phyloP scores from a whole-genome alignment of 768 basidiomycete genomes.

The Boletus huronensis region DNA sequence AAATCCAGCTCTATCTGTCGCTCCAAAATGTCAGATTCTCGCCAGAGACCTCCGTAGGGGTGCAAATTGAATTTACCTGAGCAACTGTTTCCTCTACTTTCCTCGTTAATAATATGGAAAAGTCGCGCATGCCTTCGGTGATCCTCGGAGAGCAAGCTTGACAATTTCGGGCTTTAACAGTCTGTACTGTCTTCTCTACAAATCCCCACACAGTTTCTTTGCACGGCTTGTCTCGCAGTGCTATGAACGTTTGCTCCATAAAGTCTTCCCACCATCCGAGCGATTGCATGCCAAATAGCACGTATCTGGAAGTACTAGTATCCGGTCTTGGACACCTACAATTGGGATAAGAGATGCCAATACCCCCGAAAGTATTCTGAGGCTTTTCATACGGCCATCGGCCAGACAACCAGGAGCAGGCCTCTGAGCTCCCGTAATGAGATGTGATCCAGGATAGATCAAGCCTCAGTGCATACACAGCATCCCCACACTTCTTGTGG shows the following conservation, averaged over 20 bases:
- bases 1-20: slow-evolving; percentile 6
- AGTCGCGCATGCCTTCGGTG: slow-evolving; percentile 11
- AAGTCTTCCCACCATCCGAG: slow-evolving; percentile 24
- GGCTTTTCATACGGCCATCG: not conserved
- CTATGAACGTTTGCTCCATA: slow-evolving; percentile 11
- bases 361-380: no score
- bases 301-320: not conserved
- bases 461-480: not conserved
- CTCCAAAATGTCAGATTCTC: not conserved
- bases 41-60: no score
- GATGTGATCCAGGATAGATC: slow-evolving; percentile 12
- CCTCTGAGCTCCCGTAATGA: not conserved
- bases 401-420: slow-evolving; percentile 11
- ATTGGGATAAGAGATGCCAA: not conserved
- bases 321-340: not conserved
- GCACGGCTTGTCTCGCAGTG: slow-evolving; percentile 19
- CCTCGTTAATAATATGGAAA: slow-evolving; percentile 5
- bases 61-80: not conserved
- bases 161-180: not conserved
- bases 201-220: not conserved
- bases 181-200: slow-evolving; percentile 2
- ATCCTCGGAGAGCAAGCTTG: not conserved
- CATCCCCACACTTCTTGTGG: slow-evolving; percentile 14
- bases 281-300: not conserved
- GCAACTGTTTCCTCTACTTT: slow-evolving; percentile 12